Base-by-base conservation (phyloP, 805 yeast species). In the Ogataea salicorniae region DNA sequence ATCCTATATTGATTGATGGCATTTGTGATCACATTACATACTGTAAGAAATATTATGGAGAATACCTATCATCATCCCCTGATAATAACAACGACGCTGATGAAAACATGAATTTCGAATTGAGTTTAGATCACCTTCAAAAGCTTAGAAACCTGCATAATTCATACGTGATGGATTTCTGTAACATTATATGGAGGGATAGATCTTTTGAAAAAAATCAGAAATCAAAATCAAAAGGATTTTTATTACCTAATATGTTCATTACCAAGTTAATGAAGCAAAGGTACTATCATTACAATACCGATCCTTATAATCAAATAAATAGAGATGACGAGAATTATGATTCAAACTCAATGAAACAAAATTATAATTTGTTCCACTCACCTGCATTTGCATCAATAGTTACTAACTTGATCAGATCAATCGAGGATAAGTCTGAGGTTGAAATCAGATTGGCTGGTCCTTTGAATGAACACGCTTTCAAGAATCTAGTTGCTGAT, bases 181-280 rank as follows among this genome's bases (percentile, higher is more conserved):
- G 82, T 50, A 81, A 81, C 48, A 64, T 75, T 14, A 42, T 76
- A 0, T 81, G 86, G 86, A 62, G 84, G 49, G 77, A 79, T 51
- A 71, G 68, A 54, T 77, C 81, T 1, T 73, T 79, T 51, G 69
- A 69, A 23, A 58, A 58, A n/a, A 70, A 55, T 11, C 49, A 58
- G 2, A 59, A 57, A 2, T 56, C 71, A 0, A 60, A 67, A 6
- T 67, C 67, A n/a, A 67, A 62, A 40, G 77, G 74, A 4, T 67
- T 76, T 57, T 59, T 64, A 46, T 59, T 70, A 34, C 69, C 68
- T 17, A 60, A 62, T 1, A 57, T 46, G n/a, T 74, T 59, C 54
- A 59, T 62, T 17, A 58, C 52, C 23, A 68, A 53, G 34, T 52
- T 72, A 58, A 57, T 48, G 53, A 57, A 62, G 41, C 53, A 54